Evolutionary conservation across 176 grass and related monocot genomes (phyloP), one percentile per base, ranked within the genome.

Genomic region (Aegilops speltoides): DNA sequence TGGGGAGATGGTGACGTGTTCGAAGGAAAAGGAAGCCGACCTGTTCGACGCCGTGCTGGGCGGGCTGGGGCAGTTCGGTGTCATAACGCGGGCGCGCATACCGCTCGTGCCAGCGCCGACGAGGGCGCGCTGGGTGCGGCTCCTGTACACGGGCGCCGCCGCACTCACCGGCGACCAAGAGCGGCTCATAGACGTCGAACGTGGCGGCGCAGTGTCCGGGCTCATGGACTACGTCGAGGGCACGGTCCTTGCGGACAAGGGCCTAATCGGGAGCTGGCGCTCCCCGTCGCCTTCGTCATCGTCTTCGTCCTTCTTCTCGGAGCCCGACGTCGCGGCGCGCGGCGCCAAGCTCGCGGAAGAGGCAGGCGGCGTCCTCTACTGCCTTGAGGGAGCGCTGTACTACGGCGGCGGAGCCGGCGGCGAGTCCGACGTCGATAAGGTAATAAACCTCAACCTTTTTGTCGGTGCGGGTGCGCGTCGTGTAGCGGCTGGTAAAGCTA

Each of bases 221-320:
- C 22, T 83, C 28, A 86, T 97, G 73, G 82, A 92, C 85, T 97
- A 91, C 89, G 59, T 93, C 19, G 94, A 89, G 83, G 94, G 89
- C 46, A 83, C 89, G 19, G 74, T 96, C 3, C 25, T 90, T 73
- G 34, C 67, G 3, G 76, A 86, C 48, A 68, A 85, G 38, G 38
- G 73, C 48, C 87, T 86, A 22, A 40, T 81, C 79, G 78, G 73
- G 22, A 87, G 57, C 78, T 94, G 92, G 89, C 80, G 87, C 28
- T 43, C 40, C 2, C 40, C 10, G 40, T 91, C 87, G 16, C 64
- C 16, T 37, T 25, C 87, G 34, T 10, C 32, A 5, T 16, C 79
- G 22, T 8, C 29, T 16, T 87, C 82, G 3, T 81, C 76, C 28
- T 89, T 89, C 84, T 88, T 88, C 87, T 83, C 87, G 0, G n/a